A percentile compares a stretch with the other conserved stretches of the same genome.
Conservation (phyloP, 2,329 filamentous ascomycete species). For the Fragosphaeria purpurea region DNA sequence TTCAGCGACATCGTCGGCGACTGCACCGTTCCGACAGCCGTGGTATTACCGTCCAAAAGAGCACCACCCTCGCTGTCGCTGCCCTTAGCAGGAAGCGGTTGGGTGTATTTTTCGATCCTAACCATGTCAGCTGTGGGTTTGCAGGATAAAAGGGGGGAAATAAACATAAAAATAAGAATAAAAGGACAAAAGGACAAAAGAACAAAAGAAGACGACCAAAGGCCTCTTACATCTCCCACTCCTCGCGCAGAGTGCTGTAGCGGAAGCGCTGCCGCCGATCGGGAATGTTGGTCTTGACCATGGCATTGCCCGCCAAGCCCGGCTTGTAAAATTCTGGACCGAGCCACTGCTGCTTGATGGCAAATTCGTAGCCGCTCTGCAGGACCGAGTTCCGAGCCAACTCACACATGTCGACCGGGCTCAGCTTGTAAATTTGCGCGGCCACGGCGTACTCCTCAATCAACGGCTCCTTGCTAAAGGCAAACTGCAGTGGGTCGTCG, state of each 20-base stretch:
- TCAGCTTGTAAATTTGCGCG: slow-evolving; percentile 96
- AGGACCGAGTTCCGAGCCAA: slow-evolving; percentile 90
- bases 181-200: background rate
- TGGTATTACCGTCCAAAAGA: background rate
- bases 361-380: slow-evolving; percentile 86
- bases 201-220: background rate
- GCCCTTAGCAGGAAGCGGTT: slow-evolving; percentile 2
- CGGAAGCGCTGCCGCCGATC: slow-evolving; percentile 85
- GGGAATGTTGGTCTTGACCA: slow-evolving; percentile 93
- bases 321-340: slow-evolving; percentile 67
- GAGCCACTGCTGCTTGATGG: slow-evolving; percentile 86
- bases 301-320: slow-evolving; percentile 76
- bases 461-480: slow-evolving; percentile 93
- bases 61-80: slow-evolving; percentile 6
- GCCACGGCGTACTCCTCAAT: slow-evolving; percentile 98
- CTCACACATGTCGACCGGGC: slow-evolving; percentile 96
- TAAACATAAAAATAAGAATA: background rate
- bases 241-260: slow-evolving; percentile 74
- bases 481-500: slow-evolving; percentile 94
- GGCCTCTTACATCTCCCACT: slow-evolving; percentile 65
- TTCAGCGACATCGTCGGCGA: slow-evolving; percentile 17
- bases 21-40: no score
- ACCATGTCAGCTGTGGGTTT: slow-evolving; percentile 1
- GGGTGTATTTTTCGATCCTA: slow-evolving; percentile 35
- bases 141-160: no score